Percentiles rank a stretch among this genome's conserved stretches.
Conservation (phyloP, 257 asterid genomes). For the Nicotiana obtusifolia region DNA sequence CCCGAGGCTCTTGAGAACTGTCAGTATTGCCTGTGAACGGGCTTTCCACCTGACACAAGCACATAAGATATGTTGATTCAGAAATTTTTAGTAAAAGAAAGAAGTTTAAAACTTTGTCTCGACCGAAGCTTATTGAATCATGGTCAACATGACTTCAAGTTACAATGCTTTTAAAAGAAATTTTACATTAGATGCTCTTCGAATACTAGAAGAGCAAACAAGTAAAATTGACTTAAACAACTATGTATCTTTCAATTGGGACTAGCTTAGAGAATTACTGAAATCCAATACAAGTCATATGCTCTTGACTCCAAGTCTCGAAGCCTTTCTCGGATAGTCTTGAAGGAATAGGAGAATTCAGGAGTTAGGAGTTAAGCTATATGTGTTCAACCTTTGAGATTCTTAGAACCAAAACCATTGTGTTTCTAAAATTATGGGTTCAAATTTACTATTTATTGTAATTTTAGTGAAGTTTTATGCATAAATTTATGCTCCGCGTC, state of each 20-base stretch:
- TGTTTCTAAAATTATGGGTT: no score
- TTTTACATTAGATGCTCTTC: not conserved
- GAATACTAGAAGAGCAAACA: not conserved
- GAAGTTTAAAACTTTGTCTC: not conserved
- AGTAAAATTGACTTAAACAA: not conserved
- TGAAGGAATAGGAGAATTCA: not conserved
- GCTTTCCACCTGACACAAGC: constrained; percentile 75
- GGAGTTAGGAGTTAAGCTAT: no score
- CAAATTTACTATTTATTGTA: no score
- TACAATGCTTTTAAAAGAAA: not conserved
- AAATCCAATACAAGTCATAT: not conserved
- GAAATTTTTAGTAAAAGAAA: not conserved
- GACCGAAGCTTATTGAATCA: not conserved
- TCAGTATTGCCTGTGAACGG: constrained; percentile 67
- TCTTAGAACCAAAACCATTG: no score
- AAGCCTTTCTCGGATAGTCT: not conserved
- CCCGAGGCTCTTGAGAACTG: constrained; percentile 60
- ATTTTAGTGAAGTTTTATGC: no score
- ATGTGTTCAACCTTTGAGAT: no score
- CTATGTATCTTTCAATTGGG: not conserved
- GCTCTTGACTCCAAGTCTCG: not conserved
- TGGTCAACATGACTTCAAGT: not conserved
- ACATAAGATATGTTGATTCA: not conserved
- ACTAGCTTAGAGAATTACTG: not conserved
- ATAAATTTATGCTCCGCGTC: no score